Evolutionary conservation across 2,329 filamentous ascomycete genomes (phyloP).

Genomic region (Raffaelea ambrosiae): DNA sequence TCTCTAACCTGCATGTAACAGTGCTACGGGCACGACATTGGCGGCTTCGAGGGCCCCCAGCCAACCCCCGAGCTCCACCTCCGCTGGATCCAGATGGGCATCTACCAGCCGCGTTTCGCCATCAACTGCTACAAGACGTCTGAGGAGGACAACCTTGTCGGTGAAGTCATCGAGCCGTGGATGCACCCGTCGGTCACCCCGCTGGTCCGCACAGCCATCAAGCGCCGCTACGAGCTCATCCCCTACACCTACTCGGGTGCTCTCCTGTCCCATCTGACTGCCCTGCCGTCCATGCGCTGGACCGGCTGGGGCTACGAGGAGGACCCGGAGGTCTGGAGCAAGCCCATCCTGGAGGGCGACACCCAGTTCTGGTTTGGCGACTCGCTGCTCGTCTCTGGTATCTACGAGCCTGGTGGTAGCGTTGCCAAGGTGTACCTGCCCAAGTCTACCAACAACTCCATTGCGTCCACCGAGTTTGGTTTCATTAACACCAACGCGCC

Average conservation of each 20-base stretch:
- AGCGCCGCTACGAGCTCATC: slow-evolving; percentile 61
- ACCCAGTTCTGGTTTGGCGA: slow-evolving; percentile 68
- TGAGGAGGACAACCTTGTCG: slow-evolving; percentile 54
- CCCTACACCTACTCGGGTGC: slow-evolving; percentile 63
- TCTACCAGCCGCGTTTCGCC: slow-evolving; percentile 61
- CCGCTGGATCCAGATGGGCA: slow-evolving; percentile 65
- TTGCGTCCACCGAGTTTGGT: slow-evolving; percentile 30
- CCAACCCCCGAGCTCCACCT: slow-evolving; percentile 62
- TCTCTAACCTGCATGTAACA: slow-evolving; percentile 13
- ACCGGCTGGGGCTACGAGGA: slow-evolving; percentile 64
- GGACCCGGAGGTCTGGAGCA: slow-evolving; percentile 59
- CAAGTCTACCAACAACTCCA: slow-evolving; percentile 8
- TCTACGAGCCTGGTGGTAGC: slow-evolving; percentile 51
- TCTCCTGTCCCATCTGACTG: slow-evolving; percentile 51
- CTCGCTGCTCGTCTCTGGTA: slow-evolving; percentile 55
- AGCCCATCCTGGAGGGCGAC: slow-evolving; percentile 49
- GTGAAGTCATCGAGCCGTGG: slow-evolving; percentile 70
- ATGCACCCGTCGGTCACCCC: slow-evolving; percentile 63
- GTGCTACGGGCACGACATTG: slow-evolving; percentile 67
- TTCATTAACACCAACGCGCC: slow-evolving; percentile 51
- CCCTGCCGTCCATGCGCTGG: slow-evolving; percentile 61
- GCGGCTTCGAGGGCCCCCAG: slow-evolving; percentile 67
- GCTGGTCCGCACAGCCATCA: slow-evolving; percentile 55
- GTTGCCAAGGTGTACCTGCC: slow-evolving; percentile 56
- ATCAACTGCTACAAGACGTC: slow-evolving; percentile 75